Base-by-base conservation (phyloP, 83 land plant species). In the Isoetes engelmannii region DNA sequence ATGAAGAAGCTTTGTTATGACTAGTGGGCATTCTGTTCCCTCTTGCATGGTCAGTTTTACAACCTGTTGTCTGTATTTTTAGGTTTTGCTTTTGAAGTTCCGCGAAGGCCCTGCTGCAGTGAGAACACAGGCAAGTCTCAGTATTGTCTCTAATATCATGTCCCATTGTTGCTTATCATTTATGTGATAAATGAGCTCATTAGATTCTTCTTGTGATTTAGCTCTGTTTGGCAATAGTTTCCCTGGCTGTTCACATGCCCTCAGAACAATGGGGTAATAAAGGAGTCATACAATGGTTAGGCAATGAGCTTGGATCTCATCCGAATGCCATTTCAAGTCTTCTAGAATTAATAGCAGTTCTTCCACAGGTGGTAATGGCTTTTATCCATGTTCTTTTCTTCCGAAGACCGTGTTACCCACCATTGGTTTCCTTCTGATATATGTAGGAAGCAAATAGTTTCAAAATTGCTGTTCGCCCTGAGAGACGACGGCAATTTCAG, bases 181-280 rank as follows among this genome's bases (percentile, higher is more conserved):
- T 51, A 0, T 15, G 12, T 10, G 54, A 51, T 15, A 12, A 12
- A n/a, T 51, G 15, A 51, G 54, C 15, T 51, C 12, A 51, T 12
- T 15, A 51, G 12, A 51, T 51, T 51, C 54, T 15, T 15, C 3
- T 51, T 51, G 54, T 51, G 10, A 18, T 64, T 64, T 64, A 92
- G 96, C 84, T 93, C 62, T 83, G 98, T 74, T 73, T 93, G 64
- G 98, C 90, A 59, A 77, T 93, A 70, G 92, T 92, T 71, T 92
- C 96, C 1, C 79, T 90, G 77, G 92, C 96, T 48, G 87, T 93
- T 44, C 89, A 93, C 77, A 88, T 90, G 51, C 62, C 96, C 44
- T 76, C 84, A 12, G 89, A 87, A 75, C 92, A 90, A 44, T 93
- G 98, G 98, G 96, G 98, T 49, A 82, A 79, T 74, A 90, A 85